phyloP scores from a whole-genome alignment of 345 rosid species.

The Pistacia vera region DNA sequence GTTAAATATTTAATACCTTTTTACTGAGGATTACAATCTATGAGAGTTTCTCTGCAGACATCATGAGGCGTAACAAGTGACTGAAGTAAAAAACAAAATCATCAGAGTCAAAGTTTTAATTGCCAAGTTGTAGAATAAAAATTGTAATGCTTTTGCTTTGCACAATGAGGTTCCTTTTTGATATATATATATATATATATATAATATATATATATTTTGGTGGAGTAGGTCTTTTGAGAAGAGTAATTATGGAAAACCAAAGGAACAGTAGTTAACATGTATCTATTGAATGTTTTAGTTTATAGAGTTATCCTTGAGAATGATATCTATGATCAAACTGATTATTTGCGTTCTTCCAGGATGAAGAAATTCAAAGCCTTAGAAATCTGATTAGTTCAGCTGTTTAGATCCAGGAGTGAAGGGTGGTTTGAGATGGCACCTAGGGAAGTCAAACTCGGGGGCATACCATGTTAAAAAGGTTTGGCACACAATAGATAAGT shows the following conservation, averaged over 20 bases:
- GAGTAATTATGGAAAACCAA: neutral
- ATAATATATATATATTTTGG: no score
- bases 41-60: no score
- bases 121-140: conserved; percentile 1
- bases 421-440: conserved; percentile 75
- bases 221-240: neutral
- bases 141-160: neutral
- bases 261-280: neutral
- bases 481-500: conserved; percentile 43
- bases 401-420: conserved; percentile 55
- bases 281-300: neutral
- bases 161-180: no score
- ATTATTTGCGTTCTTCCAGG: conserved; percentile 42
- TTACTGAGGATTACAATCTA: neutral
- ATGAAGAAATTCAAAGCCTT: conserved; percentile 56
- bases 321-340: neutral
- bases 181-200: no score
- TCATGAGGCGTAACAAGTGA: no score
- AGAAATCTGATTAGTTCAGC: conserved; percentile 47
- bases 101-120: conserved; percentile 6
- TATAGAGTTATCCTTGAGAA: neutral
- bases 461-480: conserved; percentile 43
- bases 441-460: conserved; percentile 43
- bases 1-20: neutral
- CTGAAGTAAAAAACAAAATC: conserved; percentile 14